These are phyloP conservation scores for Blastobotrys ciferrii DNA, from an alignment of 1,139 yeast species.

Conservation along the genomic window DNA sequence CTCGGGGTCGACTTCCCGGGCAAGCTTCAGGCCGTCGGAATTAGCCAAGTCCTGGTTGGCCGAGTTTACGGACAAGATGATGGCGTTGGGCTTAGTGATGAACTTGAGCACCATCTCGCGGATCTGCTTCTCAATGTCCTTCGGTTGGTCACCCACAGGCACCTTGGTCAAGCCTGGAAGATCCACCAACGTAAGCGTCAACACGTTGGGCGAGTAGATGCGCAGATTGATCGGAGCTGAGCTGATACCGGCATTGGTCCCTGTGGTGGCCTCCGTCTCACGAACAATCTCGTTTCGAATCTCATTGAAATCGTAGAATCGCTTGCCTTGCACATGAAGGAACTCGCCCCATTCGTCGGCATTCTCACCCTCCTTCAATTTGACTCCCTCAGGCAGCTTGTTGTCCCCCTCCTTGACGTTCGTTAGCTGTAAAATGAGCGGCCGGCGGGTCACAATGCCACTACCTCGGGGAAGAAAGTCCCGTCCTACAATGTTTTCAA, in stretches of 20 bases:
- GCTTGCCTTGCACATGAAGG: constrained; percentile 84
- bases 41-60: constrained; percentile 98
- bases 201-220: constrained; percentile 92
- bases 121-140: constrained; percentile 91
- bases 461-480: constrained; percentile 95
- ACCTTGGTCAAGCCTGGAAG: constrained; percentile 98
- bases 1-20: constrained; percentile 98
- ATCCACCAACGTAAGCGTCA: constrained; percentile 95
- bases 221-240: constrained; percentile 90
- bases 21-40: constrained; percentile 93
- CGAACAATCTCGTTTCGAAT: constrained; percentile 87
- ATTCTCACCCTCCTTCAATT: constrained; percentile 63
- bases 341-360: constrained; percentile 98
- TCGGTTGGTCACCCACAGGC: constrained; percentile 99
- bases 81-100: constrained; percentile 94
- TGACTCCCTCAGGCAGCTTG: constrained; percentile 85
- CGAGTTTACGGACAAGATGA: constrained; percentile 91
- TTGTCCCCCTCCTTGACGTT: constrained; percentile 65
- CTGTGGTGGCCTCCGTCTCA: constrained; percentile 94
- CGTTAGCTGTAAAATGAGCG: constrained; percentile 77
- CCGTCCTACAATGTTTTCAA: constrained; percentile 94
- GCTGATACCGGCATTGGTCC: constrained; percentile 88
- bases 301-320: constrained; percentile 83
- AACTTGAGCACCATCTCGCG: constrained; percentile 92
- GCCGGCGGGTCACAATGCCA: constrained; percentile 94